Evolutionary conservation across 1,284 basidiomycete genomes (phyloP), one percentile per base, ranked within the genome.

Genomic region (Heterobasidion annosum): DNA sequence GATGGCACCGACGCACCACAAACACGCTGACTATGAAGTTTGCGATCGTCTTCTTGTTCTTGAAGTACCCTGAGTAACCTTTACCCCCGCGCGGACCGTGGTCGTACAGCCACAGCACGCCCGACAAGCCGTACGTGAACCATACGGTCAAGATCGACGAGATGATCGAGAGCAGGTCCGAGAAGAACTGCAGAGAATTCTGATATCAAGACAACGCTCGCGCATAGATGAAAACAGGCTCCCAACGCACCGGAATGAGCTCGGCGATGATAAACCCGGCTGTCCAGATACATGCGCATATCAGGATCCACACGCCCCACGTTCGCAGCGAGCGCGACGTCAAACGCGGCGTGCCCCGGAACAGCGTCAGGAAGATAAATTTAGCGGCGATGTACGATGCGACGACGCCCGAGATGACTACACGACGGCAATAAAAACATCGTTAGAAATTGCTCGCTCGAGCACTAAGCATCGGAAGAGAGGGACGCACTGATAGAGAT

Each of bases 41-140:
- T 12, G 33, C 48, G 12, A 15, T 9, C 13, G 33, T 16, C 33
- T 18, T n/a, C 40, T 43, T 7, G 13, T 19, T 25, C 5, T 44
- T 33, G 32, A 51, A 51, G 34, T 51, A 55, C 43, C 49, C 54
- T 19, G 16, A 8, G 7, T 40, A 34, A 9, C 48, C 48, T 9
- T 33, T 18, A n/a, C 10, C 16, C 12, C 50, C 49, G 16, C 19
- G 35, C 54, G 54, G 43, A 9, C 54, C 48, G 25, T 55, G 40
- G 44, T 55, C 54, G 40, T 55, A 46, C 43, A 55, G 33, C 54
- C 54, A 55, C 8, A 55, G 54, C 13, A 55, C 50, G 33, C 54
- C 54, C 13, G 54, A 55, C 6, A 55, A 50, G 33, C 54, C 54
- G 34, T 55, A 55, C 7, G 54, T 55, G 48, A 55, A 55, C 54